Evolutionary conservation across 2,329 filamentous ascomycete species (phyloP).

Genomic region (Immersiporthe knoxdaviesiana): DNA sequence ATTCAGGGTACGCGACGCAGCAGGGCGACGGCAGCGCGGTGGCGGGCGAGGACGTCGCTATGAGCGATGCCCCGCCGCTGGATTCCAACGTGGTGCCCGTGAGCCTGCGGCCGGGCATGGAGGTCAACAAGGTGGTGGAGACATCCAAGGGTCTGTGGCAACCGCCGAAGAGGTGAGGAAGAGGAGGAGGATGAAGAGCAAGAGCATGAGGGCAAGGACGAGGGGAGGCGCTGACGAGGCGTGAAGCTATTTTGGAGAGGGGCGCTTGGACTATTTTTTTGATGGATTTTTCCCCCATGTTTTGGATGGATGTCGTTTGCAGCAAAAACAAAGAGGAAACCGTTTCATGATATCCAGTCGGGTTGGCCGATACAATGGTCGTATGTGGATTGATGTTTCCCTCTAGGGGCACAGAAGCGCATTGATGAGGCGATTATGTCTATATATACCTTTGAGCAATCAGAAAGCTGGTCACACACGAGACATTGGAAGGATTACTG

Average conservation of each 20-base stretch:
- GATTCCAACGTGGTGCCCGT: slow-evolving; percentile 46
- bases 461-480: neutral
- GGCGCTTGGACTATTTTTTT: neutral
- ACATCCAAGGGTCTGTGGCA: slow-evolving; percentile 68
- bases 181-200: no score
- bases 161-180: slow-evolving; percentile 25
- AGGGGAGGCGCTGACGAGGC: neutral
- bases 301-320: neutral
- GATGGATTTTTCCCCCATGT: neutral
- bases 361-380: slow-evolving; percentile 21
- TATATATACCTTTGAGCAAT: neutral
- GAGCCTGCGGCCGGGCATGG: slow-evolving; percentile 57
- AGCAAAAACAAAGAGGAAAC: neutral
- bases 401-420: neutral
- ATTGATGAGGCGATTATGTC: neutral
- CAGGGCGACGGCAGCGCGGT: slow-evolving; percentile 34
- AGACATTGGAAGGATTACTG: neutral
- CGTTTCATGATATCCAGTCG: slow-evolving; percentile 28
- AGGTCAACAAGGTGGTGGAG: slow-evolving; percentile 62
- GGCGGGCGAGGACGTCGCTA: slow-evolving; percentile 48
- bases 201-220: neutral
- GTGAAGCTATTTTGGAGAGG: neutral
- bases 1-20: slow-evolving; percentile 55
- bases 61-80: slow-evolving; percentile 48
- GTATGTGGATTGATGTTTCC: slow-evolving; percentile 1